These are phyloP conservation scores for Salvia splendens DNA, from an alignment of 257 asterid species.

Conservation along the genomic window DNA sequence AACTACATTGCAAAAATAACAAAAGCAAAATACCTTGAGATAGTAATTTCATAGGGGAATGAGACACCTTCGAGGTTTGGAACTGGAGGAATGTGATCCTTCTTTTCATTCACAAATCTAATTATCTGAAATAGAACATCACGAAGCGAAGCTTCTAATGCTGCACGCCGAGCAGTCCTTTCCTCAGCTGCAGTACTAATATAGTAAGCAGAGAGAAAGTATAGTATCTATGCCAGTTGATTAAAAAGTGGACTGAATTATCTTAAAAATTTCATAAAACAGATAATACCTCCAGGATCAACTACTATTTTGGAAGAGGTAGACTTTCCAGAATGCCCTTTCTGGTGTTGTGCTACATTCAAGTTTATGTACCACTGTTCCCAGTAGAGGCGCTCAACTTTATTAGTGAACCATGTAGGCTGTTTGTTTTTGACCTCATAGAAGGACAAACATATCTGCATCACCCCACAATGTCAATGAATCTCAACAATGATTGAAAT, in stretches of 20 bases:
- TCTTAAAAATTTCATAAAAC: slow-evolving; percentile 9
- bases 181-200: slow-evolving; percentile 61
- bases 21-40: slow-evolving; percentile 68
- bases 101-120: slow-evolving; percentile 87
- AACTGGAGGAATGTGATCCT: slow-evolving; percentile 88
- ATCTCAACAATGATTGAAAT: slow-evolving; percentile 7
- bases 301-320: slow-evolving; percentile 63
- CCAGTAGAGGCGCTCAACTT: slow-evolving; percentile 90
- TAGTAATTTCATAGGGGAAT: slow-evolving; percentile 84
- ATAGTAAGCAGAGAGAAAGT: slow-evolving; percentile 21
- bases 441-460: slow-evolving; percentile 86
- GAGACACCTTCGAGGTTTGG: slow-evolving; percentile 83
- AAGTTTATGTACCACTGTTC: slow-evolving; percentile 91
- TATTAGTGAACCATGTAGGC: slow-evolving; percentile 85
- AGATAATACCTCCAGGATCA: slow-evolving; percentile 76
- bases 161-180: slow-evolving; percentile 72
- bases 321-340: slow-evolving; percentile 68
- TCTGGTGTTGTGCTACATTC: slow-evolving; percentile 70
- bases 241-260: not conserved
- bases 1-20: not conserved
- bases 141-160: slow-evolving; percentile 73
- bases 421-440: slow-evolving; percentile 89
- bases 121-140: slow-evolving; percentile 91
- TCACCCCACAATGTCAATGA: slow-evolving; percentile 28
- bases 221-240: not conserved